Base-by-base conservation (phyloP, 106 monocot genomes). In the Dioscorea zingiberensis region DNA sequence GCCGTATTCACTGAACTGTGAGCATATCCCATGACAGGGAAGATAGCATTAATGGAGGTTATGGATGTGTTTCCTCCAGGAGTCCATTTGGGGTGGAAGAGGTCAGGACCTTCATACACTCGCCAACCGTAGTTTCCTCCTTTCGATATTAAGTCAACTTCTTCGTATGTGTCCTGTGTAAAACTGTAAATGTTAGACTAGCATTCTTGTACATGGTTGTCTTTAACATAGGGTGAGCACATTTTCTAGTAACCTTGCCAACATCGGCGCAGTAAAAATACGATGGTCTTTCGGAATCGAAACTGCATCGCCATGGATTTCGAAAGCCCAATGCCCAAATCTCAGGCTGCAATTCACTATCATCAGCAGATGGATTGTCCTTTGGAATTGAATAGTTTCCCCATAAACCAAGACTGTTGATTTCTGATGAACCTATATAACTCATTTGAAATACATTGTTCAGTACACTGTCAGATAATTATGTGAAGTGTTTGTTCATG, bases 291-390 rank as follows among this genome's bases (percentile, higher is more conserved):
- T 82, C 63, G 13, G 82, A 74, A 74, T 99, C 98, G 72, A 99
- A 99, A 76, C 89, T 99, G 75, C 93, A 99, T 13, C 92, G 81
- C 98, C 98, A 99, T 48, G 98, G 98, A 80, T 99, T 99, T 66
- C 98, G 79, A 11, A 99, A 62, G 38, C 98, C 98, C 21, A 81
- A 58, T 9, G 98, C 98, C 93, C 93, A 99, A 62, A 93, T 88
- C 72, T 99, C 98, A 27, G 71, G 72, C 63, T 69, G 78, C 21
- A 83, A 75, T 53, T 45, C 65, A 51, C 54, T 76, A 68, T 84
- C 82, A 59, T 75, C 77, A 38, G 56, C 68, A 17, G 56, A 89
- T 47, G 98, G 93, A 59, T 99, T 99, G 62, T 93, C 98, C 28
- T 80, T 76, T 7, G 98, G 93, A 69, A 89, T 78, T 21, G 93